phyloP scores from a whole-genome alignment of 2,329 filamentous ascomycete species.

The Waltergamsia citrina region DNA sequence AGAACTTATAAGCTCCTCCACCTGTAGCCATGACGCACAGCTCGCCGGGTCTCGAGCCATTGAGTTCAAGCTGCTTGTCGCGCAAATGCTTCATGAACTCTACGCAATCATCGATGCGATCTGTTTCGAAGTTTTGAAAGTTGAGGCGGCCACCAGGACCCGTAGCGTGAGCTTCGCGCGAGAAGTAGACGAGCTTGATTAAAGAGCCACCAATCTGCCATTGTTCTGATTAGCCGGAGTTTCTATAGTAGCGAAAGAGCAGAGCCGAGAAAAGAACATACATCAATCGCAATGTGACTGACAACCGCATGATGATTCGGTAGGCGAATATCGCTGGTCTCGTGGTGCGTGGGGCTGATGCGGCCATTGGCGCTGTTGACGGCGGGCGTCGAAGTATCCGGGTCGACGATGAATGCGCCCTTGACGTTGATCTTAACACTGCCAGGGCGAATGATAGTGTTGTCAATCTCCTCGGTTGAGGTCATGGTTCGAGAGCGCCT shows the following conservation, averaged over 20 bases:
- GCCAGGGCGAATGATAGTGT: slow-evolving; percentile 51
- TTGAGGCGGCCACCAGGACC: slow-evolving; percentile 85
- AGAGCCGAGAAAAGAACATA: slow-evolving; percentile 35
- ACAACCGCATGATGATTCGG: slow-evolving; percentile 93
- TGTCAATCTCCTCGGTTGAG: slow-evolving; percentile 48
- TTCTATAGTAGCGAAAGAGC: too few species aligned
- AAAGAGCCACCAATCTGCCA: slow-evolving; percentile 85
- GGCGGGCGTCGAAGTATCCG: slow-evolving; percentile 50
- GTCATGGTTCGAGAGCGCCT: slow-evolving; percentile 25
- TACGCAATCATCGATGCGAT: slow-evolving; percentile 86
- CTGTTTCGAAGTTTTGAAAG: slow-evolving; percentile 94
- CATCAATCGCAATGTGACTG: slow-evolving; percentile 94
- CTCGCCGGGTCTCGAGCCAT: slow-evolving; percentile 61
- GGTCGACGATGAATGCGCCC: slow-evolving; percentile 92
- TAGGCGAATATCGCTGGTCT: slow-evolving; percentile 89
- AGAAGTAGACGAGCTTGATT: slow-evolving; percentile 96
- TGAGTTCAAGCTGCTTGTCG: slow-evolving; percentile 67
- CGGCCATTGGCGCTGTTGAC: slow-evolving; percentile 29
- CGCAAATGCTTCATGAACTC: slow-evolving; percentile 84
- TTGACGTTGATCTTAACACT: slow-evolving; percentile 92
- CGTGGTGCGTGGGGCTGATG: slow-evolving; percentile 42
- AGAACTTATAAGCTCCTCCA: slow-evolving; percentile 93
- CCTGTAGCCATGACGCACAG: slow-evolving; percentile 93
- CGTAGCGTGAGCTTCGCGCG: slow-evolving; percentile 69
- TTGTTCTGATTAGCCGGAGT: slow-evolving; percentile 7